Evolutionary conservation across 768 basidiomycete species (phyloP).

Genomic region (Kwoniella newhampshirensis): DNA sequence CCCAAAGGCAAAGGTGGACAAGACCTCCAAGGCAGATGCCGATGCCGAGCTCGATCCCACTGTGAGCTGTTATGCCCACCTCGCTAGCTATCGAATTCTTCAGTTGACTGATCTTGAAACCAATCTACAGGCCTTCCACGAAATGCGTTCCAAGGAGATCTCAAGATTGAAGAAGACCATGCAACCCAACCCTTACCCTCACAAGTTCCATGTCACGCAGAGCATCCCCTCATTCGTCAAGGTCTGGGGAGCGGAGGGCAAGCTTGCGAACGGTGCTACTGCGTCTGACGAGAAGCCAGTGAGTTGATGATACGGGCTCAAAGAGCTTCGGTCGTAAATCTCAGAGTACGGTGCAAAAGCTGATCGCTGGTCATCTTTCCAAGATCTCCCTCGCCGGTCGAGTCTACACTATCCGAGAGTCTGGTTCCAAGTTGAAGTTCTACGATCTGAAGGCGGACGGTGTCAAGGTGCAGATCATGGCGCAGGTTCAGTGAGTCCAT

Average conservation of each 20-base stretch:
- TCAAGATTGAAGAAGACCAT: slow-evolving; percentile 78
- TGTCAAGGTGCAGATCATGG: slow-evolving; percentile 90
- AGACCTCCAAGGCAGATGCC: slow-evolving; percentile 52
- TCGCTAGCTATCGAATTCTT: neutral
- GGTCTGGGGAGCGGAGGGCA: slow-evolving; percentile 70
- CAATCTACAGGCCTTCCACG: slow-evolving; percentile 93
- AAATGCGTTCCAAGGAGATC: slow-evolving; percentile 85
- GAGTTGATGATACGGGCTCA: slow-evolving; percentile 7
- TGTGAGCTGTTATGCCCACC: slow-evolving; percentile 58
- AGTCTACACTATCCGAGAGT: slow-evolving; percentile 82
- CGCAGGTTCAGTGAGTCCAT: slow-evolving; percentile 69
- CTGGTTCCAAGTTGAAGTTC: slow-evolving; percentile 80
- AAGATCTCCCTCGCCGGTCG: slow-evolving; percentile 73
- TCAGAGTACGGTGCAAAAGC: neutral
- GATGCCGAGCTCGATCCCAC: slow-evolving; percentile 89
- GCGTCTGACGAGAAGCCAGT: slow-evolving; percentile 58
- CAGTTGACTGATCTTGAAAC: slow-evolving; percentile 1
- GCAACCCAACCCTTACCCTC: slow-evolving; percentile 91
- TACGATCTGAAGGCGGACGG: slow-evolving; percentile 95
- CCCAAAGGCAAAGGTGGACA: slow-evolving; percentile 48
- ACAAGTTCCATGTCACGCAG: slow-evolving; percentile 90
- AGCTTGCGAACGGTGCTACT: slow-evolving; percentile 67
- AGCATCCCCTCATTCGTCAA: slow-evolving; percentile 74
- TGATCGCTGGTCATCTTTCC: slow-evolving; percentile 2
- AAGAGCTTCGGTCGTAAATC: neutral